Evolutionary conservation across 768 basidiomycete species (phyloP).

Genomic region (Leucocoprinus sp.): DNA sequence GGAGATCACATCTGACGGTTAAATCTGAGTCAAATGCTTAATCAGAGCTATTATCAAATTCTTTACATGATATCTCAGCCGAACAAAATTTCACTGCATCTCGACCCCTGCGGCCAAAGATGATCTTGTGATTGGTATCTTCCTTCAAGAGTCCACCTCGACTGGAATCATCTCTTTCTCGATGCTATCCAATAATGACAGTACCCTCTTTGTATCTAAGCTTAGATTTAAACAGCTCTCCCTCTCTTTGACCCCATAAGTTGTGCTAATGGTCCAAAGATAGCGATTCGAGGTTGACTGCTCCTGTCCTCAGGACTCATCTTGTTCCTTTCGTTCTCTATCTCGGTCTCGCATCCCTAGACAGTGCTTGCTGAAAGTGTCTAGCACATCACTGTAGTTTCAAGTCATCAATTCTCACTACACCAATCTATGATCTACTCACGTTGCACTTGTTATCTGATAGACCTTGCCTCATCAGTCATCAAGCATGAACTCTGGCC

Average conservation of each 20-base stretch:
- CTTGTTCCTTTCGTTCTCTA: not conserved
- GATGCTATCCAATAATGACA: constrained; percentile 2
- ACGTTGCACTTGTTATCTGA: too few relatives aligned
- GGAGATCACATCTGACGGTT: constrained; percentile 3
- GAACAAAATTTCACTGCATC: constrained; percentile 2
- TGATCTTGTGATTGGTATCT: constrained; percentile 8
- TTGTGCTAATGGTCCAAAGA: too few relatives aligned
- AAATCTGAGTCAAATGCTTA: constrained; percentile 2
- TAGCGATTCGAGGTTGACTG: too few relatives aligned
- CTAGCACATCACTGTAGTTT: too few relatives aligned
- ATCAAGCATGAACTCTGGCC: too few relatives aligned
- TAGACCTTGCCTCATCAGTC: too few relatives aligned
- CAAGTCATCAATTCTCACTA: too few relatives aligned
- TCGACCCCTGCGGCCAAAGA: constrained; percentile 2
- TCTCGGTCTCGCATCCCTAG: too few relatives aligned
- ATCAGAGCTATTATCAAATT: constrained; percentile 7
- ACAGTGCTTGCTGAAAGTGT: too few relatives aligned
- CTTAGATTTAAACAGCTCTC: not conserved
- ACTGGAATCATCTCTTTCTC: not conserved
- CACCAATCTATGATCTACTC: too few relatives aligned
- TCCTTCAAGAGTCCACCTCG: constrained; percentile 7
- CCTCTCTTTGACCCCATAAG: not conserved
- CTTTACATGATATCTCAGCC: constrained; percentile 6
- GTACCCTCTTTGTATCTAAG: constrained; percentile 5
- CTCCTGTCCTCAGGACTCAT: not conserved